Evolutionary conservation across 495 filamentous ascomycete genomes (phyloP), one percentile per base, ranked within the genome.

Genomic region (Rostrohypoxylon terebratum): DNA sequence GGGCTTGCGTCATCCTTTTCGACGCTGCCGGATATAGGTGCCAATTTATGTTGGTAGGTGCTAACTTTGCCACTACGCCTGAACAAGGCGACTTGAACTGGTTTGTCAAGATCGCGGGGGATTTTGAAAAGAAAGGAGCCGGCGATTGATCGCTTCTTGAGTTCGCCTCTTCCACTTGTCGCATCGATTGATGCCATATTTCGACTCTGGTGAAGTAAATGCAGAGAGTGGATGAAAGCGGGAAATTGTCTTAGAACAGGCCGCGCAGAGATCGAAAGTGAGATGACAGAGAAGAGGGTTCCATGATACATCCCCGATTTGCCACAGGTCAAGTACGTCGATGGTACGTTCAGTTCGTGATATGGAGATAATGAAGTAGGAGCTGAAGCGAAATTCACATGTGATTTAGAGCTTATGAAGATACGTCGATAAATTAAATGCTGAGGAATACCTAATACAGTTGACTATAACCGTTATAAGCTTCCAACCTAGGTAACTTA

Each of bases 11-110:
- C 90, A 2, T 72, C 59, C 11, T 74, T 11, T 3, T 88, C 84
- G 66, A 92, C 87, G 50, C 78, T 83, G 38, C 90, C 90, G 2
- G 87, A 87, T n/a, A 90, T 88, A 0, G 88, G 84, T 3, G 86
- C 89, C 25, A 87, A 78, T 65, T 83, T 84, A 67, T 89, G 80
- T 82, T 72, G 81, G 71, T 90, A 90, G 13, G 87, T 90, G 8
- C 78, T 79, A 8, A 90, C 88, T 68, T 87, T 83, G 10, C 78
- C 81, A 68, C 88, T 90, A 9, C 88, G 84, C 45, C 79, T 77
- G 64, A 91, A 90, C 2, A 91, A 78, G 0, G 88, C 89, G n/a
- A 90, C 84, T 4, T 71, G 68, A 0, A 83, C 81, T 33, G 77
- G 69, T 4, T 57, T 75, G 7, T 70, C 66, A 11, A 74, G 72